Evolutionary conservation across 257 asterid species (phyloP), one percentile per base, ranked within the genome.

Genomic region (Gentiana straminea): DNA sequence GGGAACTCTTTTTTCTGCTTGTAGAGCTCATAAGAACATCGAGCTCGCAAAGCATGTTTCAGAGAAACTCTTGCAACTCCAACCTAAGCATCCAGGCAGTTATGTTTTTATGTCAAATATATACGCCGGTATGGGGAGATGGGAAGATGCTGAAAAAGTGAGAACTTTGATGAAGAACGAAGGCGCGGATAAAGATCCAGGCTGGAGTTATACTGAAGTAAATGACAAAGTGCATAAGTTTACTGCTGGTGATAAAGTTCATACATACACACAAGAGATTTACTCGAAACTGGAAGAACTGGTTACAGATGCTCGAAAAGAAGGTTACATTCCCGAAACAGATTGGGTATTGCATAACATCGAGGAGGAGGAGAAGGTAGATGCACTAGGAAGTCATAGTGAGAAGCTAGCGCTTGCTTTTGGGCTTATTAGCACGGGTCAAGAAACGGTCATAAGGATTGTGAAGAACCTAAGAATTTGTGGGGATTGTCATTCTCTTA

Each of bases 1-100:
- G 81, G 81, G 77, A 33, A 57, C 75, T 34, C 77, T 75, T 8
- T 75, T 75, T 71, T 71, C 71, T 58, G 77, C 81, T 61, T 75
- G 77, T 46, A 67, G 70, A 62, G 70, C 75, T 68, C 75, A 68
- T 64, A 75, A 68, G 70, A 75, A 68, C 49, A 46, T 69, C 35
- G 81, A 71, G 54, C 64, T 71, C 70, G 77, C 77, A 61, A 62
- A 68, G 61, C 51, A 58, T 51, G 75, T 59, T 15, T 59, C 77
- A 4, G 41, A 69, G 62, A 60, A 65, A 72, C 73, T 75, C 49
- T 62, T 61, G 64, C 64, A 64, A 67, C 75, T 75, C 34, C 70
- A 65, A 57, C 77, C 81, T 46, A 57, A 64, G 35, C 81, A 75
- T 64, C 64, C 81, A 6, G 77, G 81, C 54, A 64, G 75, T 13